Evolutionary conservation across 1,284 basidiomycete genomes (phyloP).

Genomic region (Inonotus obliquus): DNA sequence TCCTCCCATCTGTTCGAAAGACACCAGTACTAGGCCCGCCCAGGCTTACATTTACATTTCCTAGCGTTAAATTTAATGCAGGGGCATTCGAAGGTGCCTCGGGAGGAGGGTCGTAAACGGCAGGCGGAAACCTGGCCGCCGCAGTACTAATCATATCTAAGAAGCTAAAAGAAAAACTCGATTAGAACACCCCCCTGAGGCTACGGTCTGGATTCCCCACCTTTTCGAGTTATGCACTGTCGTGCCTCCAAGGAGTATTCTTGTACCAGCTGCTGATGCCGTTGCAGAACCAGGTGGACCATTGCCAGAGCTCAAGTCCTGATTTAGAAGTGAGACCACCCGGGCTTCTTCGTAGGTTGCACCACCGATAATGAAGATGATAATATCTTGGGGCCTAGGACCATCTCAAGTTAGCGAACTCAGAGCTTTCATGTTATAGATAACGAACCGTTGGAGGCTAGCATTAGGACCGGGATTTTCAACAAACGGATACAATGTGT

Average conservation of each 20-base stretch:
- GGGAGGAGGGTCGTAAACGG: constrained; percentile 66
- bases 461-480: constrained; percentile 67
- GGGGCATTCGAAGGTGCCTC: constrained; percentile 65
- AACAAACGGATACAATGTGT: constrained; percentile 88
- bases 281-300: constrained; percentile 39
- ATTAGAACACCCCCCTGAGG: constrained; percentile 10
- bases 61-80: constrained; percentile 83
- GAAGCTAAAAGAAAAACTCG: constrained; percentile 41
- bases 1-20: constrained; percentile 72
- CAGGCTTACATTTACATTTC: constrained; percentile 85
- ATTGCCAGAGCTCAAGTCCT: constrained; percentile 49
- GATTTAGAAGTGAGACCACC: constrained; percentile 79
- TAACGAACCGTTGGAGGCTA: constrained; percentile 56
- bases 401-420: neutral
- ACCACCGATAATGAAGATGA: constrained; percentile 92
- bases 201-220: constrained; percentile 38
- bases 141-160: constrained; percentile 70
- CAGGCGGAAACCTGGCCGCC: constrained; percentile 53
- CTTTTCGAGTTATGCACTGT: constrained; percentile 90
- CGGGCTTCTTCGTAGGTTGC: constrained; percentile 92
- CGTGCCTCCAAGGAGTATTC: constrained; percentile 86
- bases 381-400: constrained; percentile 87
- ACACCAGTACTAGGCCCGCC: constrained; percentile 84
- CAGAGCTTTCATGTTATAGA: neutral
- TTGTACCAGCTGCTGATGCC: constrained; percentile 45